Evolutionary conservation across 352 stramenopile species (phyloP), one percentile per base, ranked within the genome.

Genomic region (Phytopythium litorale): DNA sequence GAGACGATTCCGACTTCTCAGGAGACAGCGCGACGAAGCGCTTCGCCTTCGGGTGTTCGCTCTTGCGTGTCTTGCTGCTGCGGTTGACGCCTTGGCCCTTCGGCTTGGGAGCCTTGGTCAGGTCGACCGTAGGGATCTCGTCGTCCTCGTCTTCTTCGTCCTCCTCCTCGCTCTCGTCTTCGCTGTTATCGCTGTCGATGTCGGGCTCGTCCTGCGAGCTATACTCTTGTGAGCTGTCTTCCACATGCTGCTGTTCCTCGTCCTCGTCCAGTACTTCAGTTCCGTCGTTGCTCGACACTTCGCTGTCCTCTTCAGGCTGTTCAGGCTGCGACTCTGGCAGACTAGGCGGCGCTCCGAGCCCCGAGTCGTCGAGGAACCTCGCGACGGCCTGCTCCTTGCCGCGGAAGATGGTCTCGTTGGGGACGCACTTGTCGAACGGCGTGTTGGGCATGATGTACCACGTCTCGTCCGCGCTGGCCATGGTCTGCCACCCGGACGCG

Each of bases 361-460:
- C 67, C 23, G 57, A 71, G 23, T 68, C 67, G 42, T 78, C 66
- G n/a, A 95, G 55, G 33, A 82, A 91, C 58, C 81, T 91, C 57
- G 72, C 68, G 38, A 92, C 68, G 25, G 79, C 84, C 21, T 77
- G 62, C n/a, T 67, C 45, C 62, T 92, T 89, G 23, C 76, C 81
- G 38, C 73, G 62, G 56, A 94, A 92, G 54, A 95, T 82, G 15
- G 79, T 95, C 18, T 84, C 74, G 58, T 92, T 90, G 11, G 85
- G 84, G 13, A 84, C 63, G 58, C 78, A 94, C 57, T 83, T 72
- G 46, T 82, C 71, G 56, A 93, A 95, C 1, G 73, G 58, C 46
- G 78, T 86, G 65, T 85, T 72, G 21, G 76, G 75, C 66, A 88
- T 85, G 59, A 79, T 76, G 65, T 84, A 92, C 67, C 78, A 71